These are phyloP conservation scores for Claviceps pazoutovae DNA, from an alignment of 2,329 filamentous ascomycete species.

Conservation along the genomic window DNA sequence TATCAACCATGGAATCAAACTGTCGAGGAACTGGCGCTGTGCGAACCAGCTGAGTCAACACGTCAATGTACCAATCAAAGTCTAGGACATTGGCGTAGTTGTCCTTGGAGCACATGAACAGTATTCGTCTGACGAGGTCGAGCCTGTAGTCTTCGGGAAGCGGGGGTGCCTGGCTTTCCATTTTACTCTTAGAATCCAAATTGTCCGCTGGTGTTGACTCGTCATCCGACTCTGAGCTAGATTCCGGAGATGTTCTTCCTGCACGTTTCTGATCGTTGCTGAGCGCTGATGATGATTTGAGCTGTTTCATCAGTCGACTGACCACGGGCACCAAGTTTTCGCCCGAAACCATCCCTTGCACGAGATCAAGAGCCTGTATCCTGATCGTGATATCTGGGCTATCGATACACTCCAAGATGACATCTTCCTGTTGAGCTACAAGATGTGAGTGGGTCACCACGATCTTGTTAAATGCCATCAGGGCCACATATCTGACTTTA, in stretches of 20 bases:
- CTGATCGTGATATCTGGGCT: constrained; percentile 93
- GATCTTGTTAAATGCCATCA: constrained; percentile 92
- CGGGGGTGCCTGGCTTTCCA: constrained; percentile 33
- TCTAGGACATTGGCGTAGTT: constrained; percentile 78
- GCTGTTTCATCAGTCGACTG: constrained; percentile 73
- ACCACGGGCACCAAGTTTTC: constrained; percentile 79
- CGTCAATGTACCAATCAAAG: constrained; percentile 95
- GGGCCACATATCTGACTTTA: constrained; percentile 87
- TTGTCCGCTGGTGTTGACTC: constrained; percentile 31
- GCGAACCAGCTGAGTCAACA: constrained; percentile 72
- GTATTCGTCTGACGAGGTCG: constrained; percentile 68
- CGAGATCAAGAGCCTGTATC: constrained; percentile 79
- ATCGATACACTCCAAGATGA: constrained; percentile 92
- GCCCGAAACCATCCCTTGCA: constrained; percentile 82
- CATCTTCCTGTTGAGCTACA: constrained; percentile 85
- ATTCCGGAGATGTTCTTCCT: constrained; percentile 27
- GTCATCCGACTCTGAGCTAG: constrained; percentile 33
- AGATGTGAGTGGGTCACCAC: constrained; percentile 76
- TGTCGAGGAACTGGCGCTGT: constrained; percentile 42
- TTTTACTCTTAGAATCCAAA: constrained; percentile 17
- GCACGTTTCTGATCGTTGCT: constrained; percentile 29
- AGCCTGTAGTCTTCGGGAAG: constrained; percentile 77
- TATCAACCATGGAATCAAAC: constrained; percentile 21
- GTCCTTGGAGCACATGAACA: constrained; percentile 79
- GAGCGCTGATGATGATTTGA: constrained; percentile 51